phyloP scores from a whole-genome alignment of 345 rosid genomes.

The Euphorbia tirucalli region DNA sequence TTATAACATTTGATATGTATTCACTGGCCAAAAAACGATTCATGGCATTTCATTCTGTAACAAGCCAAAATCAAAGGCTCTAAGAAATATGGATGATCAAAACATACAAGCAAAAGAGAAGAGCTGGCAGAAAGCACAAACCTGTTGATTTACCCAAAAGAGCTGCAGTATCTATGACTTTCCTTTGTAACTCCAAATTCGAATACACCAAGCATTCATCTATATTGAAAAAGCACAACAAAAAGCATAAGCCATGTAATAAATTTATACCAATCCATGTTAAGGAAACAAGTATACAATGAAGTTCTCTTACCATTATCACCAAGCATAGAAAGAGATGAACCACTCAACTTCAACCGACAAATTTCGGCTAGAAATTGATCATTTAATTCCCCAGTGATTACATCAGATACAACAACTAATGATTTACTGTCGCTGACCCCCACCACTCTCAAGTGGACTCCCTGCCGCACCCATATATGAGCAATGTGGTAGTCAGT shows the following conservation, averaged over 20 bases:
- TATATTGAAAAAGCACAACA: slow-evolving; percentile 18
- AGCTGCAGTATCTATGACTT: slow-evolving; percentile 48
- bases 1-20: neutral
- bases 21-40: neutral
- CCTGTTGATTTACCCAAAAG: slow-evolving; percentile 73
- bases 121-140: slow-evolving; percentile 16
- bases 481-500: neutral
- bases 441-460: slow-evolving; percentile 71
- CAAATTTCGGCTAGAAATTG: slow-evolving; percentile 52
- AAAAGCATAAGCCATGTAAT: neutral
- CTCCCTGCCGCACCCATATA: slow-evolving; percentile 47
- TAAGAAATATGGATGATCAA: neutral
- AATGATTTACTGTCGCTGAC: slow-evolving; percentile 74
- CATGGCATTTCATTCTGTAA: neutral
- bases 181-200: slow-evolving; percentile 36
- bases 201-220: slow-evolving; percentile 42
- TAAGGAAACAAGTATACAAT: neutral
- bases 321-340: slow-evolving; percentile 41
- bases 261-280: neutral
- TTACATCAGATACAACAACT: slow-evolving; percentile 46
- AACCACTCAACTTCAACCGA: slow-evolving; percentile 51
- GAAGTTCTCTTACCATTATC: slow-evolving; percentile 40
- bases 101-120: neutral
- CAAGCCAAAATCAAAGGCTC: neutral
- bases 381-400: slow-evolving; percentile 53